Evolutionary conservation across 257 asterid species (phyloP).

Genomic region (Fraxinus quadrangulata): DNA sequence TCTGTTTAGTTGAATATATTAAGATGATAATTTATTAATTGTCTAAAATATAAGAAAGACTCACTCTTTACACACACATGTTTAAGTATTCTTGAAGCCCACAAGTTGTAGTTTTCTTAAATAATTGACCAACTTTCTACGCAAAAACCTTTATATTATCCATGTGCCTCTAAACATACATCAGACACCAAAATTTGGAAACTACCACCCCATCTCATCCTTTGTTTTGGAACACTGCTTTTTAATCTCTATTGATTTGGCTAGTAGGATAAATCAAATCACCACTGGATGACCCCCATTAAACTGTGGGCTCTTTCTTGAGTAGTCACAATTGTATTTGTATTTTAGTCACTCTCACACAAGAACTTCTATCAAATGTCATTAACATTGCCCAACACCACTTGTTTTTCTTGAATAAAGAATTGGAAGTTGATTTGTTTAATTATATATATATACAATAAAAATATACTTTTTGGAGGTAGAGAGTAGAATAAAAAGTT

Average conservation of each 20-base stretch:
- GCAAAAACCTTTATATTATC: not conserved
- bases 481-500: too few relatives aligned
- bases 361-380: not conserved
- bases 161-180: not conserved
- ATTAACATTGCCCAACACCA: not conserved
- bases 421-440: not conserved
- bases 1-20: not conserved
- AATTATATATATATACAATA: too few relatives aligned
- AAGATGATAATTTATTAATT: too few relatives aligned
- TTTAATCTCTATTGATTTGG: not conserved
- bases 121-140: not conserved
- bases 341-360: not conserved
- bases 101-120: not conserved
- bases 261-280: conserved; percentile 1
- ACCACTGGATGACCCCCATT: not conserved
- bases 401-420: not conserved
- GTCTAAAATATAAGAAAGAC: too few relatives aligned
- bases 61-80: too few relatives aligned
- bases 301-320: not conserved
- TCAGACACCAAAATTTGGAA: not conserved
- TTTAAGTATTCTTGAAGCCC: not conserved
- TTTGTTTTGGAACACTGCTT: not conserved
- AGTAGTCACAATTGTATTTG: not conserved
- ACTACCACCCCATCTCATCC: not conserved
- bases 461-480: too few relatives aligned